phyloP scores from a whole-genome alignment of 2,329 filamentous ascomycete genomes.

The Ophidiomyces ophidiicola region DNA sequence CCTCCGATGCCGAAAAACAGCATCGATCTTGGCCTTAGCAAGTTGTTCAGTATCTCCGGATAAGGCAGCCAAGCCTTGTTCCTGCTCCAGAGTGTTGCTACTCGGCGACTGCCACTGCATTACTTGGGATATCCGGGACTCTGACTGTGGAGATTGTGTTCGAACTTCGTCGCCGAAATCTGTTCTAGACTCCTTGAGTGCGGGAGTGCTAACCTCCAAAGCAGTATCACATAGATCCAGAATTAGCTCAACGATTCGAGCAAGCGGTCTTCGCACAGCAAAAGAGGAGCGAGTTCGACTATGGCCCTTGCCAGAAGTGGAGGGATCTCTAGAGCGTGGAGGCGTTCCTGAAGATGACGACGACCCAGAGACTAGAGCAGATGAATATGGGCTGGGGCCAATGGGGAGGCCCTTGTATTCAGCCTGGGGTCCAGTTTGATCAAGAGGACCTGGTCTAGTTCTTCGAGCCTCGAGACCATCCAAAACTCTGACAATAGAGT shows the following conservation, averaged over 20 bases:
- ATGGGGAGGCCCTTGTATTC: constrained; percentile 86
- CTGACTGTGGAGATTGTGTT: constrained; percentile 90
- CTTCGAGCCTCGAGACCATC: constrained; percentile 67
- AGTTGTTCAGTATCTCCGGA: constrained; percentile 80
- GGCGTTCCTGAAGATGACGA: constrained; percentile 55
- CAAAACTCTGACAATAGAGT: constrained; percentile 86
- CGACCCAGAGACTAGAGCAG: constrained; percentile 59
- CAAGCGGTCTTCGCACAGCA: constrained; percentile 75
- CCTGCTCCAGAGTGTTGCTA: constrained; percentile 80
- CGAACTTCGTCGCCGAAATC: constrained; percentile 61
- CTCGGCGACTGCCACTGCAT: constrained; percentile 94
- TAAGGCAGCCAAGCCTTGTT: constrained; percentile 76
- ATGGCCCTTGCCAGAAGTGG: constrained; percentile 59
- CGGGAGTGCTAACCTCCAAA: constrained; percentile 84
- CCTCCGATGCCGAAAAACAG: constrained; percentile 76
- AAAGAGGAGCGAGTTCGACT: constrained; percentile 66
- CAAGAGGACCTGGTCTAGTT: constrained; percentile 33
- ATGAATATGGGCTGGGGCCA: constrained; percentile 56
- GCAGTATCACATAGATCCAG: constrained; percentile 93
- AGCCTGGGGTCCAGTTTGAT: constrained; percentile 45
- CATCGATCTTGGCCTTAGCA: constrained; percentile 80
- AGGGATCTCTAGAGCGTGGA: constrained; percentile 56
- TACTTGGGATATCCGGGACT: constrained; percentile 87
- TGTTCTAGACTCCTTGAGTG: constrained; percentile 70
- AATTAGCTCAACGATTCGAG: constrained; percentile 85